Conservation (phyloP, 768 basidiomycete genomes). For the Podaxis carcinomalis region DNA sequence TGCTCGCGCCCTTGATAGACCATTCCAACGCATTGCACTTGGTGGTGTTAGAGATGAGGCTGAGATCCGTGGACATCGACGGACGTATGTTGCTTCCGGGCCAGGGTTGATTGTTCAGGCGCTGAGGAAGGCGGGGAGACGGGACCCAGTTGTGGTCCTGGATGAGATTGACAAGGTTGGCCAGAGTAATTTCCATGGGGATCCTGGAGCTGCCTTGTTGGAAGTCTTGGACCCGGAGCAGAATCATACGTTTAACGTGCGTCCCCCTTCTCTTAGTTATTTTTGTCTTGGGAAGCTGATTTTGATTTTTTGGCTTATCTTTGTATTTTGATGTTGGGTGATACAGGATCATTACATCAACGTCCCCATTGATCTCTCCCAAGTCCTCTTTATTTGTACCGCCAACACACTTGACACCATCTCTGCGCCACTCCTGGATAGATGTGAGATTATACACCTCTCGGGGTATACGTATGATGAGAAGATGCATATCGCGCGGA, state of each 20-base stretch:
- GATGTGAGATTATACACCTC: slow-evolving; percentile 84
- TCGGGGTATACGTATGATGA: slow-evolving; percentile 84
- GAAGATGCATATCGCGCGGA: slow-evolving; percentile 84
- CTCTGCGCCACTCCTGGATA: slow-evolving; percentile 80
- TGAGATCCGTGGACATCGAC: slow-evolving; percentile 45
- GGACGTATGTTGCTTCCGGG: slow-evolving; percentile 91
- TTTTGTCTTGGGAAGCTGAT: neutral
- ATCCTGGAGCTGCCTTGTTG: slow-evolving; percentile 84
- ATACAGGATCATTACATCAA: slow-evolving; percentile 85
- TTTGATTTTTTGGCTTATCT: neutral
- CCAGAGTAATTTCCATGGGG: slow-evolving; percentile 85
- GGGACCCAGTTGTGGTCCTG: slow-evolving; percentile 78
- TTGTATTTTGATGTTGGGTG: neutral
- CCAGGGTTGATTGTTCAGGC: slow-evolving; percentile 86
- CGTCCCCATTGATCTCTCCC: slow-evolving; percentile 82
- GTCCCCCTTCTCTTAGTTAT: neutral
- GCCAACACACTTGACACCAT: slow-evolving; percentile 90
- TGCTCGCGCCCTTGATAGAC: slow-evolving; percentile 75
- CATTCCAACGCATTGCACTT: slow-evolving; percentile 89
- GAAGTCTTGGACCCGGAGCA: slow-evolving; percentile 96
- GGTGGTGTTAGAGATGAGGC: slow-evolving; percentile 95
- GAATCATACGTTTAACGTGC: slow-evolving; percentile 67
- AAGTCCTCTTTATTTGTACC: slow-evolving; percentile 90
- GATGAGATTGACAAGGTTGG: slow-evolving; percentile 94
- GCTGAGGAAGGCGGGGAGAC: slow-evolving; percentile 74